Evolutionary conservation across 2,329 filamentous ascomycete species (phyloP).

Genomic region (Verticillium longisporum): DNA sequence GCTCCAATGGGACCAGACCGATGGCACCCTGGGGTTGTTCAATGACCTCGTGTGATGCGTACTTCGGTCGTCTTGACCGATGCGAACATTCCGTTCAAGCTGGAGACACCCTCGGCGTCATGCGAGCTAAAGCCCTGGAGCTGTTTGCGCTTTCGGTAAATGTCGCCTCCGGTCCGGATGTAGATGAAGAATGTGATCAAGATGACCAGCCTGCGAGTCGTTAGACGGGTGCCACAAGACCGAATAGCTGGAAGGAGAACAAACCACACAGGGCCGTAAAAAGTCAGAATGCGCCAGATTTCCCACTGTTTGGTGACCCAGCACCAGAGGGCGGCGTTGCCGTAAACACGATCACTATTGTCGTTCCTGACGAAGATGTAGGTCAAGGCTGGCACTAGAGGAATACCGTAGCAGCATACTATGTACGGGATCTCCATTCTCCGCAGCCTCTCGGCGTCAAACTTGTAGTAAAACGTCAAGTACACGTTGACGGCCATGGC

Average conservation of each 20-base stretch:
- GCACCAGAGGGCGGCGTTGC: conserved; percentile 73
- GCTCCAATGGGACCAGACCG: conserved; percentile 24
- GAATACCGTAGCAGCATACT: conserved; percentile 63
- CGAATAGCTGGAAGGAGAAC: conserved; percentile 11
- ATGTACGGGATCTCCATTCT: conserved; percentile 67
- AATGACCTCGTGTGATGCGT: conserved; percentile 47
- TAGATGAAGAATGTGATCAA: conserved; percentile 58
- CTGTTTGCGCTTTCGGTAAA: conserved; percentile 60
- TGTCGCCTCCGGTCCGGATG: conserved; percentile 56
- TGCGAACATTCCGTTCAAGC: conserved; percentile 35
- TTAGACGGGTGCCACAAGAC: conserved; percentile 5
- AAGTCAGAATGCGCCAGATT: conserved; percentile 64
- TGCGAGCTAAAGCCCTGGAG: conserved; percentile 39
- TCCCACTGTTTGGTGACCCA: conserved; percentile 66
- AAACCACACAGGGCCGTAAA: conserved; percentile 68
- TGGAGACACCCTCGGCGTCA: conserved; percentile 25
- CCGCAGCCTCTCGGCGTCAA: conserved; percentile 56
- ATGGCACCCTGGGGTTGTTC: conserved; percentile 19
- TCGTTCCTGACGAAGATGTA: conserved; percentile 58
- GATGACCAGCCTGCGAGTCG: conserved; percentile 48
- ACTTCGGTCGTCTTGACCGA: conserved; percentile 54
- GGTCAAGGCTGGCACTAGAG: conserved; percentile 59
- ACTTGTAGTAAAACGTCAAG: conserved; percentile 71
- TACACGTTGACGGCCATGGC: conserved; percentile 83
- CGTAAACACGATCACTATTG: conserved; percentile 57